A percentile compares a stretch with the other conserved stretches of the same genome.
Conservation (phyloP, 768 basidiomycete genomes). For the Lentinula boryana region DNA sequence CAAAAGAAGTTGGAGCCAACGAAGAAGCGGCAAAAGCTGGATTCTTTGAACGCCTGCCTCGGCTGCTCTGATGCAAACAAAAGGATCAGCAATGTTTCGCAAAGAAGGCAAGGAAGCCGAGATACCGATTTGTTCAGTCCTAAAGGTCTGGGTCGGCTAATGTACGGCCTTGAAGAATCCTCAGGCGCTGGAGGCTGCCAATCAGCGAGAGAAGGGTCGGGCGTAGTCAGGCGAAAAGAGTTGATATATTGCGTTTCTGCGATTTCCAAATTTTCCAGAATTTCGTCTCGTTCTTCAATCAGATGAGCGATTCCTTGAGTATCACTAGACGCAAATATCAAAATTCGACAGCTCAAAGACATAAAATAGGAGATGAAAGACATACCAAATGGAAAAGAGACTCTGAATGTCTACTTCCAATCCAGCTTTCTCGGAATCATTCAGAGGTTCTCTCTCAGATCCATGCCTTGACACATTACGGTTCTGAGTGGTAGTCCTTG, state of each 20-base stretch:
- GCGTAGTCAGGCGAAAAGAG: conserved; percentile 68
- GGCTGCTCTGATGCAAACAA: conserved; percentile 21
- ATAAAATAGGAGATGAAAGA: not conserved
- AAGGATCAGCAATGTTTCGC: not conserved
- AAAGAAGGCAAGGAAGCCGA: not conserved
- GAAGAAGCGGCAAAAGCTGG: conserved; percentile 64
- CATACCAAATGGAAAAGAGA: conserved; percentile 69
- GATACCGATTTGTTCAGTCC: conserved; percentile 26
- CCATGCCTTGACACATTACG: conserved; percentile 21
- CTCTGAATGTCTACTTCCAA: conserved; percentile 64
- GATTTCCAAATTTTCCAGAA: conserved; percentile 75
- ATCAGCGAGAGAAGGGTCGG: conserved; percentile 66
- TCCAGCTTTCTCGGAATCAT: conserved; percentile 33
- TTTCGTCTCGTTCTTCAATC: conserved; percentile 69
- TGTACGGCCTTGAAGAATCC: conserved; percentile 45
- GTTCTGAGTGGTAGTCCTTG: conserved; percentile 12
- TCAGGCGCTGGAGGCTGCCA: conserved; percentile 39
- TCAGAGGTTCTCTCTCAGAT: conserved; percentile 24
- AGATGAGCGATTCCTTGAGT: conserved; percentile 61
- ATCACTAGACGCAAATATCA: conserved; percentile 38
- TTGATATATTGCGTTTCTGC: conserved; percentile 75
- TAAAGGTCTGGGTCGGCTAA: conserved; percentile 65
- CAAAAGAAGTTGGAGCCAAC: conserved; percentile 71
- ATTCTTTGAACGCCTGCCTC: conserved; percentile 47
- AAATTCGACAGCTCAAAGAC: not conserved